Base-by-base conservation (phyloP, 371 early-diverging fungal genomes). In the Mucor plumbeus region DNA sequence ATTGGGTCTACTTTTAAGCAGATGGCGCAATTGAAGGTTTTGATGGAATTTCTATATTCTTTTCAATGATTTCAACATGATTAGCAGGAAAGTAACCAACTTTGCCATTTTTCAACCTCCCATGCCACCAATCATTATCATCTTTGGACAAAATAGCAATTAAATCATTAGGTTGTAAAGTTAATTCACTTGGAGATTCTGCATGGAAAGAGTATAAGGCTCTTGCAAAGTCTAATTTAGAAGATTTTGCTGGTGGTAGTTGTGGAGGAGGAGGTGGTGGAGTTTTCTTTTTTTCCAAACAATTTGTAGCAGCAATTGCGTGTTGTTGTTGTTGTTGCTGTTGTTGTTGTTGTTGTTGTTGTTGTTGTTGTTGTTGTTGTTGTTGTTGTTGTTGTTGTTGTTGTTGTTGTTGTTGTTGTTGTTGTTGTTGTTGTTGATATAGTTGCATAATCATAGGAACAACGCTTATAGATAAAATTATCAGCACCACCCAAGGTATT, bases 101-200 rank as follows among this genome's bases (percentile, higher is more conserved):
- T 53, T 81, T 81, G 0, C 96, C 95, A 41, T 82, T 81, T 63
- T 92, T 88, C 15, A 88, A 77, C 35, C 90, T 68, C 10, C 95
- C 95, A 44, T 89, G 75, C 96, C 96, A 96, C 96, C 96, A 95
- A 72, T 77, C 73, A 59, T 82, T 82, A 68, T 91, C 92, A 4
- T 78, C 81, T 73, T 85, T 86, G 63, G 78, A 86, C 69, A 87
- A 65, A 75, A 96, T 85, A 0, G 95, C 96, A 59, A 96, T 82
- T 39, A 95, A 74, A 39, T 95, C 95, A 34, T 94, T 95, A 53
- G 86, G 85, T 64, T 80, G 83, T 68, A 96, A 85, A 48, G 80
- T 76, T 58, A 96, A 78, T 73, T 96, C 96, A n/a, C 78, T 82
- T 4, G 88, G 86, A 14, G 84, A 67, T 47, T 90, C 83, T n/a